Conservation (phyloP, 139 green algal genomes). For the Chlamydomonas schloesseri region DNA sequence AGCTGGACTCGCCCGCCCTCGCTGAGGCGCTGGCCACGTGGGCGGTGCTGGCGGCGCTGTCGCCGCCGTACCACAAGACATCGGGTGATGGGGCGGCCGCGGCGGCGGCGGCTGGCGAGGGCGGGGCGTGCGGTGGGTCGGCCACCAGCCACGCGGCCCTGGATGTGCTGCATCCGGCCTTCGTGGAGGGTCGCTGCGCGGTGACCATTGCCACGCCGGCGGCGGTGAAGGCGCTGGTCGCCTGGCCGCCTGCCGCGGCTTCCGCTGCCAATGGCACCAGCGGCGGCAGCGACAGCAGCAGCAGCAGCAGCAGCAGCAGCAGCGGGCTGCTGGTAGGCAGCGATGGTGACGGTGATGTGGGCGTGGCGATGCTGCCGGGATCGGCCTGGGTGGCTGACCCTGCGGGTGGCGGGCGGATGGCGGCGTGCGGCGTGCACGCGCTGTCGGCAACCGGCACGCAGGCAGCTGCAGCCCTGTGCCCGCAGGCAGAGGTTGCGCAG, state of each 20-base stretch:
- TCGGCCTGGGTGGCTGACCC: slow-evolving; percentile 1
- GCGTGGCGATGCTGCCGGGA: slow-evolving; percentile 8
- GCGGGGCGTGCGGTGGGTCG: not conserved
- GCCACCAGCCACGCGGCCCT: not conserved
- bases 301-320: not conserved
- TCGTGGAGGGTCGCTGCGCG: not conserved
- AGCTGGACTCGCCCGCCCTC: not conserved
- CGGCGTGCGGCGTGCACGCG: too few relatives aligned
- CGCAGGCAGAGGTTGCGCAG: too few relatives aligned
- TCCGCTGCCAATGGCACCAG: not conserved
- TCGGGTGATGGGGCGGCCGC: too few relatives aligned
- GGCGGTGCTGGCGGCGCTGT: not conserved
- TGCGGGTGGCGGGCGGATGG: too few relatives aligned
- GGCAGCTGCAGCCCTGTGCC: too few relatives aligned
- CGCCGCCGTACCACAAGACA: slow-evolving; percentile 5
- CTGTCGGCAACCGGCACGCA: too few relatives aligned
- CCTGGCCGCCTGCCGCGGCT: too few relatives aligned
- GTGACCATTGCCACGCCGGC: not conserved
- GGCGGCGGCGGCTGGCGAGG: not conserved
- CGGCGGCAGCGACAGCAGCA: not conserved
- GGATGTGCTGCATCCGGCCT: not conserved
- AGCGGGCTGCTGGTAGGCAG: too few relatives aligned
- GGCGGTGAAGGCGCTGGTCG: not conserved
- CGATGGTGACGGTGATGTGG: not conserved
- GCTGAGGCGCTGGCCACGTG: not conserved